Evolutionary conservation across 768 basidiomycete species (phyloP).

Genomic region (Tylopilus plumbeoviolaceoides): DNA sequence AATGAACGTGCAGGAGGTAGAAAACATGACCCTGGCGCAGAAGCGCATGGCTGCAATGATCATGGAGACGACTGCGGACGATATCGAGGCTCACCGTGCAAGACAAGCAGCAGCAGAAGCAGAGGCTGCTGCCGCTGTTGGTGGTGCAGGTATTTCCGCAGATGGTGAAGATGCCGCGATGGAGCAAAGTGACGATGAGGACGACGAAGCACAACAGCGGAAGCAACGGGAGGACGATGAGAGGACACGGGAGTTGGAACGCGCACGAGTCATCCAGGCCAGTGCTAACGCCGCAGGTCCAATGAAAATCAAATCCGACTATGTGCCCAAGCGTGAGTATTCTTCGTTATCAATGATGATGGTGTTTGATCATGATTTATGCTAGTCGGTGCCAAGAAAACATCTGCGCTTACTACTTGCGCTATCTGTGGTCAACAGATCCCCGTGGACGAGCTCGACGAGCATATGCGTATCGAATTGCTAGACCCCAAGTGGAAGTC

Average conservation of each 20-base stretch:
- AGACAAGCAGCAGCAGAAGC: conserved; percentile 83
- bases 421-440: conserved; percentile 95
- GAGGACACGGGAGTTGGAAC: conserved; percentile 63
- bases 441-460: conserved; percentile 90
- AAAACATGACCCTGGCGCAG: conserved; percentile 95
- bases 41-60: conserved; percentile 98
- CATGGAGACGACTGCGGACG: conserved; percentile 90
- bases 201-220: conserved; percentile 57
- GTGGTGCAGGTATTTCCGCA: conserved; percentile 47
- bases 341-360: background rate
- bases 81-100: conserved; percentile 78
- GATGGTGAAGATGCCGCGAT: conserved; percentile 59
- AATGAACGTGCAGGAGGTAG: conserved; percentile 91
- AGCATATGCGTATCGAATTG: conserved; percentile 97
- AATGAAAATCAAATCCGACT: conserved; percentile 95
- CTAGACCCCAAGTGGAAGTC: conserved; percentile 99
- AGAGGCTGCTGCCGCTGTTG: conserved; percentile 77
- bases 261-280: conserved; percentile 77
- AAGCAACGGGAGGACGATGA: conserved; percentile 68
- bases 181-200: conserved; percentile 86
- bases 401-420: conserved; percentile 77
- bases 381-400: conserved; percentile 62
- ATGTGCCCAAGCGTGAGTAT: conserved; percentile 86
- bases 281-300: conserved; percentile 72
- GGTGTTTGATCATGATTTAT: conserved; percentile 7